phyloP scores from a whole-genome alignment of 192 early-diverging fungal genomes.

The Backusella mclennaniae region DNA sequence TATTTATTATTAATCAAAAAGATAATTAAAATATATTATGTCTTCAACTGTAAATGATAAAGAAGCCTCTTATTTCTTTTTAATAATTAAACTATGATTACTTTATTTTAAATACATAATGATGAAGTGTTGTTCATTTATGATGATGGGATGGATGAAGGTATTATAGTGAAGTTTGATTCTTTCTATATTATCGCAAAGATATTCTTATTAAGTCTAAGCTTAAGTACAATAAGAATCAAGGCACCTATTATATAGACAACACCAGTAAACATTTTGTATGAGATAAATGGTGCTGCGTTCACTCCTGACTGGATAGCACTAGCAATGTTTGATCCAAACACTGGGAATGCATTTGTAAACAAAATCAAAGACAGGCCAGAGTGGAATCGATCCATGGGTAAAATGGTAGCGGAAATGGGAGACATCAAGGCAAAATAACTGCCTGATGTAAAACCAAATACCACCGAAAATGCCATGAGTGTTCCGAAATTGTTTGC shows the following conservation, averaged over 20 bases:
- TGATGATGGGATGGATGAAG: not conserved
- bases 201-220: constrained; percentile 12
- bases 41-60: not conserved
- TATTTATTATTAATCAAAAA: not conserved
- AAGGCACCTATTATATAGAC: constrained; percentile 6
- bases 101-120: too few relatives aligned
- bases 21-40: not conserved
- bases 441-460: constrained; percentile 32
- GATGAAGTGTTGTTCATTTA: not conserved
- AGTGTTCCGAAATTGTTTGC: constrained; percentile 26
- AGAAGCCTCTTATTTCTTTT: too few relatives aligned
- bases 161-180: not conserved
- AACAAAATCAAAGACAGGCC: constrained; percentile 27
- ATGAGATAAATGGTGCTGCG: constrained; percentile 27
- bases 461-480: constrained; percentile 30
- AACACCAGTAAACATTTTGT: constrained; percentile 43
- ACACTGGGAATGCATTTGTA: constrained; percentile 23
- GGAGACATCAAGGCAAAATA: constrained; percentile 38
- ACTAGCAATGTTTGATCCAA: constrained; percentile 35
- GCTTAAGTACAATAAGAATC: constrained; percentile 13
- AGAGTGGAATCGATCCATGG: constrained; percentile 21
- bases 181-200: constrained; percentile 20
- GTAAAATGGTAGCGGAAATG: constrained; percentile 17
- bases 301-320: constrained; percentile 30
- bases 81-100: too few relatives aligned